Conservation (phyloP, 2,329 filamentous ascomycete genomes). For the Alternaria metachromatica region DNA sequence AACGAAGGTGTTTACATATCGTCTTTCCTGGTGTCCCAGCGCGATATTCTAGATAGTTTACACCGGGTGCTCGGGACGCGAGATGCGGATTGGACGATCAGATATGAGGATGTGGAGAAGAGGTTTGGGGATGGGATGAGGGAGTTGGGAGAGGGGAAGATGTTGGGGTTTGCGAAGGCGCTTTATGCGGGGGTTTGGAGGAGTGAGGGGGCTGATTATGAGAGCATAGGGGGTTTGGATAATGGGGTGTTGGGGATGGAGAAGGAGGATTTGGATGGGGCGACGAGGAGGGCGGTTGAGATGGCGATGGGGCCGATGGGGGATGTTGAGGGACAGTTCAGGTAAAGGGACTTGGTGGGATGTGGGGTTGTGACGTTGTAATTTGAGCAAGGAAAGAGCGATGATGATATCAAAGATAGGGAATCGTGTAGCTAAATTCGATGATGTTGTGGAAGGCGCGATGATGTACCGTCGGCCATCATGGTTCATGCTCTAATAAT, state of each 20-base stretch:
- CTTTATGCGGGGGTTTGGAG: conserved; percentile 50
- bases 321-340: neutral
- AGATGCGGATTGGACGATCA: conserved; percentile 67
- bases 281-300: conserved; percentile 50
- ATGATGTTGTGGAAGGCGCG: neutral
- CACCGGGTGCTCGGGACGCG: conserved; percentile 64
- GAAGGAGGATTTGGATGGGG: conserved; percentile 65
- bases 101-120: conserved; percentile 54
- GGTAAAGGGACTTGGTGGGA: neutral
- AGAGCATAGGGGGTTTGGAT: conserved; percentile 45
- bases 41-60: conserved; percentile 69
- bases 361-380: neutral
- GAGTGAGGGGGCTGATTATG: conserved; percentile 27
- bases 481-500: neutral
- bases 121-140: conserved; percentile 57
- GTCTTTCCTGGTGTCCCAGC: conserved; percentile 55
- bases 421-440: neutral
- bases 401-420: neutral
- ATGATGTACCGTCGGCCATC: neutral
- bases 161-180: conserved; percentile 53
- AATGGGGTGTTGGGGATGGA: conserved; percentile 66
- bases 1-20: conserved; percentile 27
- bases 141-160: conserved; percentile 32
- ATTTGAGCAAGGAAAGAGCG: neutral
- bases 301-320: conserved; percentile 1